A percentile compares a stretch with the other conserved stretches of the same genome.
These are phyloP conservation scores for Astragalus glycyphyllos DNA, from an alignment of 306 rosid species.

Conservation along the genomic window DNA sequence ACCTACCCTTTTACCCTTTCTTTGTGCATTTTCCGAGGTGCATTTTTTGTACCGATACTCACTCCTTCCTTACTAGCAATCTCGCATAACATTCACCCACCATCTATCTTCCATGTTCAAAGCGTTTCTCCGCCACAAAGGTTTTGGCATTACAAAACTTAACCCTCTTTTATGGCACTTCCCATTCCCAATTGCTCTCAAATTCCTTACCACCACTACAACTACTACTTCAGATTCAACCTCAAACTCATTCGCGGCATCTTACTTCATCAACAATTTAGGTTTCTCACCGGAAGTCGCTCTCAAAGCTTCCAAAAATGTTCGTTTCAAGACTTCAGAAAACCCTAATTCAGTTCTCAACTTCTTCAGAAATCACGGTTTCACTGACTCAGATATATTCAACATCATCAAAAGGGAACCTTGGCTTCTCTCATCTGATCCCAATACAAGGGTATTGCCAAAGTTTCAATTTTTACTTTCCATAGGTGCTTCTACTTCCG, in stretches of 20 bases:
- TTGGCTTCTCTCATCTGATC: neutral
- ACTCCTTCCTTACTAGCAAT: no score
- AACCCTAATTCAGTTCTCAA: conserved; percentile 17
- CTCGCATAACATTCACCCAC: no score
- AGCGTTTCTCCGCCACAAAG: neutral
- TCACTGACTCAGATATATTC: neutral
- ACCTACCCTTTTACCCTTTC: no score
- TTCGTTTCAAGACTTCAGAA: neutral
- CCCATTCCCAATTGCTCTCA: neutral
- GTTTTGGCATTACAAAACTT: neutral
- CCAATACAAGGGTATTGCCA: conserved; percentile 22
- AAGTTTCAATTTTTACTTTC: conserved; percentile 42
- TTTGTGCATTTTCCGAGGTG: no score
- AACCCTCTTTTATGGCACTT: neutral
- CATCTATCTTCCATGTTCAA: neutral
- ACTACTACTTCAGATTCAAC: neutral
- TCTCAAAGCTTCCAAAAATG: conserved; percentile 35
- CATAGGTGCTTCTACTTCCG: conserved; percentile 28
- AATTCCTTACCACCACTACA: neutral
- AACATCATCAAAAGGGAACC: neutral
- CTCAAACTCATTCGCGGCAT: conserved; percentile 1
- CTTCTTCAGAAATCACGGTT: conserved; percentile 12
- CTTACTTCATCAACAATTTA: conserved; percentile 48
- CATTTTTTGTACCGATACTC: no score
- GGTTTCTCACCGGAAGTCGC: conserved; percentile 48